Evolutionary conservation across 2,329 filamentous ascomycete genomes (phyloP).

Genomic region (Ophiostoma ulmi): DNA sequence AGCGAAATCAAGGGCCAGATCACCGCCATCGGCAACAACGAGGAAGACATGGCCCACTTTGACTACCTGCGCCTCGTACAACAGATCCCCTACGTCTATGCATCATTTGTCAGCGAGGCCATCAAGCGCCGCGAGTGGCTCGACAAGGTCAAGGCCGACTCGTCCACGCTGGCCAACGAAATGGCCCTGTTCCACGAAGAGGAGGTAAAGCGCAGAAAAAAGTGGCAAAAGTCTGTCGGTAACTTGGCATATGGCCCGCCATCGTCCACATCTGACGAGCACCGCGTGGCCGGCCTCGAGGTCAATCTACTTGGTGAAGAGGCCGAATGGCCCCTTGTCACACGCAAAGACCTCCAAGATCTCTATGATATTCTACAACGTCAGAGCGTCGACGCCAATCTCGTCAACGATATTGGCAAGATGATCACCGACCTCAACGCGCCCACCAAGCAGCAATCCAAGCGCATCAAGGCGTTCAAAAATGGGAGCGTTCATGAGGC

Average conservation of each 20-base stretch:
- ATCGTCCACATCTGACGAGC: conserved; percentile 50
- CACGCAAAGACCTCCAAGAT: conserved; percentile 68
- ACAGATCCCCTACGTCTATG: conserved; percentile 82
- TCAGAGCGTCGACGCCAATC: conserved; percentile 58
- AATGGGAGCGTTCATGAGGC: conserved; percentile 92
- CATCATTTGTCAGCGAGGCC: conserved; percentile 79
- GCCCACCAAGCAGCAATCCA: conserved; percentile 80
- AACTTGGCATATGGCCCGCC: conserved; percentile 62
- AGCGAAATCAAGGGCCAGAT: conserved; percentile 68
- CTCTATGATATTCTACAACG: conserved; percentile 64
- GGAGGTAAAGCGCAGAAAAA: conserved; percentile 79
- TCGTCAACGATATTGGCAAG: conserved; percentile 68
- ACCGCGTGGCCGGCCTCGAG: conserved; percentile 70
- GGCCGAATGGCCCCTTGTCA: conserved; percentile 71
- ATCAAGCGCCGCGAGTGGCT: conserved; percentile 84
- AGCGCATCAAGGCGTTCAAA: conserved; percentile 88
- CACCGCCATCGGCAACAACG: conserved; percentile 58
- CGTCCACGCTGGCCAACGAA: conserved; percentile 82
- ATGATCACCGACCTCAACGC: conserved; percentile 72
- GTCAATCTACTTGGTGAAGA: conserved; percentile 79
- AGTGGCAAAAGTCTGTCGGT: conserved; percentile 83
- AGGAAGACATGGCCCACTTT: conserved; percentile 74
- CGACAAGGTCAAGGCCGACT: conserved; percentile 84
- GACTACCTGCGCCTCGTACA: conserved; percentile 75
- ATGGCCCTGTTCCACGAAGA: conserved; percentile 90